Conservation (phyloP, 2,329 filamentous ascomycete species). For the Boeremia lycopersici region DNA sequence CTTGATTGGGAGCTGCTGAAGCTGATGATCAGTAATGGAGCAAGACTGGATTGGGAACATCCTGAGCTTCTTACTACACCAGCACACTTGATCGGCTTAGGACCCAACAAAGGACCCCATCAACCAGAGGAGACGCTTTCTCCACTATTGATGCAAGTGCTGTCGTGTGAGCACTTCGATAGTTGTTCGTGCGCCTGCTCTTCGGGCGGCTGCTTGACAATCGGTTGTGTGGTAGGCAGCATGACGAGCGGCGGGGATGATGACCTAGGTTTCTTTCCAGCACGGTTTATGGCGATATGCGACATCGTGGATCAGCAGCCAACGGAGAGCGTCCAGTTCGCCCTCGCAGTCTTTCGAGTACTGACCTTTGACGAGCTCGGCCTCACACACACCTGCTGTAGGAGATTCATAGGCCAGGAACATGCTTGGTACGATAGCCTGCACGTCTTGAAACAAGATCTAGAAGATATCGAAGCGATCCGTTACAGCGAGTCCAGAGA, state of each 20-base stretch:
- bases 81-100: neutral
- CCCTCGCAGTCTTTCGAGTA: neutral
- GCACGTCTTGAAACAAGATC: neutral
- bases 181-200: neutral
- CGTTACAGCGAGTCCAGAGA: neutral
- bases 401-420: neutral
- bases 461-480: neutral
- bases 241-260: too few species aligned
- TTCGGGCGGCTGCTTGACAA: neutral
- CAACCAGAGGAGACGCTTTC: accelerated
- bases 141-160: neutral
- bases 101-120: neutral
- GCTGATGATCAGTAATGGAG: neutral
- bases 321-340: neutral
- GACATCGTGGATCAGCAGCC: neutral
- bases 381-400: neutral
- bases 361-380: neutral
- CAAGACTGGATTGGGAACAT: neutral
- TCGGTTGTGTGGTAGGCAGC: neutral
- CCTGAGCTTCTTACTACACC: neutral
- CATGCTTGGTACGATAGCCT: neutral
- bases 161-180: neutral
- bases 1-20: neutral
- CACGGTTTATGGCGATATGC: neutral
- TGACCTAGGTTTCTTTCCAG: too few species aligned